A percentile compares a stretch with the other conserved stretches of the same genome.
Evolutionary conservation across 257 asterid genomes (phyloP).

Genomic region (Scutellaria galericulata): DNA sequence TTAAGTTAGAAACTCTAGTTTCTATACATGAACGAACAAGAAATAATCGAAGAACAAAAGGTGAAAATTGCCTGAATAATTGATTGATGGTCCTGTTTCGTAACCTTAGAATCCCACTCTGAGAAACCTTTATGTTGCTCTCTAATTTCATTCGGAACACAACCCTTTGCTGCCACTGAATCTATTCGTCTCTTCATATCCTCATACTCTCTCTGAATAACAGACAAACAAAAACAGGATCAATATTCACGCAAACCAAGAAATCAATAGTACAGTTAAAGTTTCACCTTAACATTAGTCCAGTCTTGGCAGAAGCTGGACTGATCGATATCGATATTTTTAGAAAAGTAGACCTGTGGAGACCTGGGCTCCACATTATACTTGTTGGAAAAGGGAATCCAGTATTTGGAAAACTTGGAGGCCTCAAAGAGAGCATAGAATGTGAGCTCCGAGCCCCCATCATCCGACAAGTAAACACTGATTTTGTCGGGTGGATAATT

Average conservation of each 20-base stretch:
- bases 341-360: slow-evolving; percentile 43
- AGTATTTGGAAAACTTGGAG: slow-evolving; percentile 39
- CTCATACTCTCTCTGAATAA: slow-evolving; percentile 57
- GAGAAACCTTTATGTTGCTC: slow-evolving; percentile 62
- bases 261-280: not conserved
- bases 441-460: slow-evolving; percentile 50
- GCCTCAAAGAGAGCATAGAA: slow-evolving; percentile 58
- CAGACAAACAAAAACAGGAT: not conserved
- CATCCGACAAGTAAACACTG: slow-evolving; percentile 49
- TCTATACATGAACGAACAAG: not conserved
- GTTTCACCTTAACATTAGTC: slow-evolving; percentile 42
- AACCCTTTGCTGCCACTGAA: slow-evolving; percentile 41
- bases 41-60: no score
- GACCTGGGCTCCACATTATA: slow-evolving; percentile 47
- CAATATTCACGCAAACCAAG: not conserved
- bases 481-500: slow-evolving; percentile 47
- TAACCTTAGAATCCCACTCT: slow-evolving; percentile 56
- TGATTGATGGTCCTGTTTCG: slow-evolving; percentile 72
- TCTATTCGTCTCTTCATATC: slow-evolving; percentile 70
- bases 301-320: slow-evolving; percentile 35
- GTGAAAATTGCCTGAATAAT: slow-evolving; percentile 63
- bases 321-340: not conserved
- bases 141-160: slow-evolving; percentile 45
- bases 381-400: slow-evolving; percentile 55
- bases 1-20: not conserved